Base-by-base conservation (phyloP, 768 basidiomycete species). In the Russula griseocarnosa region DNA sequence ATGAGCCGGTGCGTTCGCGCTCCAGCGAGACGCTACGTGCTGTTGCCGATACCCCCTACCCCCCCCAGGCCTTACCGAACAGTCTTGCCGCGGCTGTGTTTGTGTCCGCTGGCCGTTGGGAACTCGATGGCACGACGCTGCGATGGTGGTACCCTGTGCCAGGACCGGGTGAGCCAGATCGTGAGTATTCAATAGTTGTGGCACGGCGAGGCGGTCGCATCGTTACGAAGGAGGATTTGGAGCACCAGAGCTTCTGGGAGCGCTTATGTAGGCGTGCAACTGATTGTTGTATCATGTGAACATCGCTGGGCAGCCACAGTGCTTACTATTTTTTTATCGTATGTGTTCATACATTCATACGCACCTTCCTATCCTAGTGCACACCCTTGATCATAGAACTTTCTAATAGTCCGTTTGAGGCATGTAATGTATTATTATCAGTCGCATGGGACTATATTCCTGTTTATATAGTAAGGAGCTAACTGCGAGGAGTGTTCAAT, bases 1-100 rank as follows among this genome's bases (percentile, higher is more conserved):
- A 60, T 28, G 58, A 54, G 8, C 46, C 26, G 14, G 55, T 6
- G 20, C 47, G 58, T 18, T 66, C 66, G 13, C 53, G 59, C 26
- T 67, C 66, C 20, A 67, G 58, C 34, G 67, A 67, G 59, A 67
- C 67, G 40, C 40, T 69, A 30, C 61, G 34, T 54, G 69, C 69
- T 24, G 67, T 66, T 11, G 7, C 64, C 10, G 20, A 13, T 9
- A 22, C 18, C 30, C 62, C 66, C 1, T 67, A 67, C 38, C 66
- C 66, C n/a, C 66, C 66, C 6, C 63, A 40, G 5, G n/a, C 3
- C 58, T 66, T 66, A 38, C 50, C 26, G 26, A 44, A 67, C 92
- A 96, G 73, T 95, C 76, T 84, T 62, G 76, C 78, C 56, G 69
- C 82, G 5, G 68, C 75, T 7, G 80, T 84, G 44, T 67, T 74